These are phyloP conservation scores for Tetragonia tetragonoides DNA, from an alignment of 148 eudicot species.

Conservation along the genomic window DNA sequence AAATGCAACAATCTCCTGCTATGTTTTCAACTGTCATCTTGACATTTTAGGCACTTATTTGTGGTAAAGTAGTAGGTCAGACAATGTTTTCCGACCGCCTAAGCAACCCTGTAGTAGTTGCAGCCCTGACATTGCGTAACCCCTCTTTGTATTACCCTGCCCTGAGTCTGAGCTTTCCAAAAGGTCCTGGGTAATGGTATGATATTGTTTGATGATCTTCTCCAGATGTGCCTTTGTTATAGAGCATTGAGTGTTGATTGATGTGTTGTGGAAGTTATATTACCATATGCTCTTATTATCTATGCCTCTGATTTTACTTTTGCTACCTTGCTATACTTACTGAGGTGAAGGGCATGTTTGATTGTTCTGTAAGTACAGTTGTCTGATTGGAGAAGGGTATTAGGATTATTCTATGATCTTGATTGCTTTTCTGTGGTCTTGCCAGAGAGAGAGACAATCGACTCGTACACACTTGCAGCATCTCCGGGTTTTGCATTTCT, in stretches of 20 bases:
- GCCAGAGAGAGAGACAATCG: constrained; percentile 65
- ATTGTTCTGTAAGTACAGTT: background rate
- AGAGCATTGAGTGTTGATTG: background rate
- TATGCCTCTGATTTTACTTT: background rate
- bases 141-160: background rate
- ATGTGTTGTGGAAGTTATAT: background rate
- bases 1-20: too few relatives aligned
- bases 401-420: background rate
- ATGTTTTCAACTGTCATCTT: too few relatives aligned
- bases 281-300: background rate
- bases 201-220: background rate
- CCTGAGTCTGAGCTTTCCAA: background rate
- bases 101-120: background rate
- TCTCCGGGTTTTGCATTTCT: constrained; percentile 67
- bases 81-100: background rate
- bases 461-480: constrained; percentile 69
- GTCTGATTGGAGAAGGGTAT: background rate
- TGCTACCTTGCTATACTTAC: background rate
- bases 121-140: background rate
- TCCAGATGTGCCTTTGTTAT: background rate
- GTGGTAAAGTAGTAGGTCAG: background rate
- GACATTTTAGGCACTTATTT: too few relatives aligned
- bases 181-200: too few relatives aligned
- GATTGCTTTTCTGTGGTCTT: constrained; percentile 3
- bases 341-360: background rate